A percentile compares a stretch with the other conserved stretches of the same genome.
Evolutionary conservation across 225 moss, liverwort and hornwort genomes (phyloP).

Genomic region (Marchantia polymorpha): DNA sequence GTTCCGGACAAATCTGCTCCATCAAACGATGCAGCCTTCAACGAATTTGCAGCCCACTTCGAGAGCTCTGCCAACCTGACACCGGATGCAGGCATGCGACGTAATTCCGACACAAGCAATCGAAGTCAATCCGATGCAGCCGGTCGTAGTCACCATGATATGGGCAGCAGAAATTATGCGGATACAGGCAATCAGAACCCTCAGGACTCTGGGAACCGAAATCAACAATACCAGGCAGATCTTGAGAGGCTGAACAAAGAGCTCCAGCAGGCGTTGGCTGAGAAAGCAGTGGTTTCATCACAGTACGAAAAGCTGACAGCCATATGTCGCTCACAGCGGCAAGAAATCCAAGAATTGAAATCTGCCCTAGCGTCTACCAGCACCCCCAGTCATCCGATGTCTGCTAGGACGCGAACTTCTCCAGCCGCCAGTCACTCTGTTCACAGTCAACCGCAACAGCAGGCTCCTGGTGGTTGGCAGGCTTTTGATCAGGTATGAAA

Average conservation of each 20-base stretch:
- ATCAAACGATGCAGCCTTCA: conserved; percentile 64
- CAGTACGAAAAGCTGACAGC: conserved; percentile 74
- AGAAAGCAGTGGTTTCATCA: conserved; percentile 59
- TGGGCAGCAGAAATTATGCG: background rate
- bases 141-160: conserved; percentile 9
- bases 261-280: conserved; percentile 60
- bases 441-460: conserved; percentile 44
- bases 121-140: conserved; percentile 14
- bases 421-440: conserved; percentile 4
- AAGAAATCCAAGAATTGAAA: conserved; percentile 84
- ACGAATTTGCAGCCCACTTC: conserved; percentile 66
- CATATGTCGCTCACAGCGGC: conserved; percentile 85
- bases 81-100: conserved; percentile 21
- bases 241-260: conserved; percentile 64
- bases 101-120: conserved; percentile 43
- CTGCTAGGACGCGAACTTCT: conserved; percentile 28
- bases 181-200: conserved; percentile 12
- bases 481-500: conserved; percentile 76
- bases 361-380: conserved; percentile 39
- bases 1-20: conserved; percentile 41
- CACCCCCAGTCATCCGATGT: conserved; percentile 13
- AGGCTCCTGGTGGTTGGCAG: conserved; percentile 52
- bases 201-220: conserved; percentile 25
- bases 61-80: conserved; percentile 45
- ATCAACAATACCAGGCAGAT: conserved; percentile 61